Evolutionary conservation across 1,284 basidiomycete genomes (phyloP), one percentile per base, ranked within the genome.

Genomic region (Melanopsichium pennsylvanicum): DNA sequence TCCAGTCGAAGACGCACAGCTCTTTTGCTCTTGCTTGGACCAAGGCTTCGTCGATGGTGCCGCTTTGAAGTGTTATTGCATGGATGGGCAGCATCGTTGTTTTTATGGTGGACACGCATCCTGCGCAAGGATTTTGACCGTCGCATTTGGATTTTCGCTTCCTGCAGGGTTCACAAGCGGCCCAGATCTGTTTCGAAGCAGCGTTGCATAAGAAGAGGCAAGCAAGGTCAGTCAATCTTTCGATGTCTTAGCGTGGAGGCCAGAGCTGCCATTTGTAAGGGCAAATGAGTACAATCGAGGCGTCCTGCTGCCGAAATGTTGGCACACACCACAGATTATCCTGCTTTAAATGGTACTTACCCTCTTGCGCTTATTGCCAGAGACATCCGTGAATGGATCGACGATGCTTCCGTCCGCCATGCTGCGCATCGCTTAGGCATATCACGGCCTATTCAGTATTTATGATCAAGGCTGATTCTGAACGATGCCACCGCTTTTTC

Each of bases 71-170:
- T 9, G 38, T 55, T 18, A 55, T 51, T 33, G 62, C 54, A 16
- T 66, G 61, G 46, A 66, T 50, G 2, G 61, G 58, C 19, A 60
- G 44, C 60, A 57, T 62, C 12, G 61, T 52, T 5, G 59, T 58
- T 42, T 59, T 70, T 54, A 62, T 61, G 39, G 69, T 72, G 25
- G 54, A 39, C 32, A 75, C 8, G 56, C 72, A 75, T 42, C 57
- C 57, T n/a, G 18, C 46, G 55, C 72, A 75, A 3, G 72, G 72
- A 22, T 52, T 63, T 32, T 68, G 59, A 22, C 72, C 72, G 37
- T 72, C 62, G 27, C 72, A 75, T 26, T 69, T 70, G 19, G 70
- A 69, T 31, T 75, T 75, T 51, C 71, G 62, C 43, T 64, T 72
- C 27, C 72, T 45, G 34, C 72, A 75, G 4, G 56, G 60, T 41